Base-by-base conservation (phyloP, 2,329 filamentous ascomycete species). In the Fusarium sp. region DNA sequence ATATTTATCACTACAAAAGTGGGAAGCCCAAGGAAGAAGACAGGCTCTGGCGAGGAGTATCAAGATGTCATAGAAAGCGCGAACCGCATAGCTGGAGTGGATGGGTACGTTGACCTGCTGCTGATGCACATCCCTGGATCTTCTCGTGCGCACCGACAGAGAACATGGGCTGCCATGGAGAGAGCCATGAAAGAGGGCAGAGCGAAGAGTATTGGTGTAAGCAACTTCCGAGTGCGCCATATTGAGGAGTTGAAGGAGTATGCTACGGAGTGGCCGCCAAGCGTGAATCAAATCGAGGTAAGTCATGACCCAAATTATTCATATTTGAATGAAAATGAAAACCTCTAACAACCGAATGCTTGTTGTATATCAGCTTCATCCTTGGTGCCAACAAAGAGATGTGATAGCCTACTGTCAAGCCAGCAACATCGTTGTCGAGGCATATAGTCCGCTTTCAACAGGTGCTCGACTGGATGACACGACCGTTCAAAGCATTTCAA, bases 1-100 rank as follows among this genome's bases (percentile, higher is more conserved):
- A 73, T 94, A 49, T 94, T 91, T 77, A 78, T 93, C 39, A 93
- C 91, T 1, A 91, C 89, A 60, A 94, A 94, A 80, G 88, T 93
- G 58, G 80, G 90, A 31, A 81, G 78, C 28, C 81, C 80, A 3
- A 83, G 83, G 6, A 44, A 51, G 51, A n/a, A 56, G 44, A 6
- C 38, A 28, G 15, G 22, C 15, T 9, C 57, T 4, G 88, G 91
- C 8, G 82, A 83, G 24, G 89, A 86, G 8, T 91, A 92, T 74
- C 75, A 86, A 61, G 87, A 84, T 64, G 80, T 87, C 14, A 72
- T 88, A 20, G 86, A 88, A 8, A 92, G 90, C 69, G 87, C 93
- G 34, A 80, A 86, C 69, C 90, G 88, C 77, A 84, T 92, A 40
- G 86, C 84, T 34, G 80, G 80, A 3, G 76, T 81, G 24, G 81